phyloP scores from a whole-genome alignment of 208 protist genomes.

The Crithidia acanthocephali region DNA sequence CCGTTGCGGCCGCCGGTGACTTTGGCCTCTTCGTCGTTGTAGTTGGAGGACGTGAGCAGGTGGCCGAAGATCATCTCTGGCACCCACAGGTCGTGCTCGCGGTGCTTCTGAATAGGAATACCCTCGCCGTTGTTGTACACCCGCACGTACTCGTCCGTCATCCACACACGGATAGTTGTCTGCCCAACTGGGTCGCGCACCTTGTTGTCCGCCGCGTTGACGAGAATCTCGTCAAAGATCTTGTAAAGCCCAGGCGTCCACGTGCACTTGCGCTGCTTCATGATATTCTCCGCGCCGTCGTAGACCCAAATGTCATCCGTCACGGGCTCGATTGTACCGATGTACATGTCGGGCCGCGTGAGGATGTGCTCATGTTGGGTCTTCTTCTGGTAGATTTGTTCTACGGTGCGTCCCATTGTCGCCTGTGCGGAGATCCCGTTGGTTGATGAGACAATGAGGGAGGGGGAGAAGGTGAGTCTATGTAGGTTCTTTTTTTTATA shows the following conservation, averaged over 20 bases:
- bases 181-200: conserved; percentile 95
- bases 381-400: conserved; percentile 98
- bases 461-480: too few species aligned
- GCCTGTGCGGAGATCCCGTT: neutral
- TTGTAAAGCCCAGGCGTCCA: conserved; percentile 99
- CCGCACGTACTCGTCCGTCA: conserved; percentile 96
- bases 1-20: conserved; percentile 97
- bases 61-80: conserved; percentile 99
- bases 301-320: conserved; percentile 97
- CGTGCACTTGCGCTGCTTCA: conserved; percentile 94
- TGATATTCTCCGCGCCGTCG: conserved; percentile 89
- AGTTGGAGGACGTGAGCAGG: conserved; percentile 99
- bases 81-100: conserved; percentile 98
- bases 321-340: conserved; percentile 94
- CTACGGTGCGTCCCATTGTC: conserved; percentile 76
- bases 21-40: conserved; percentile 98
- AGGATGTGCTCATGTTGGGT: conserved; percentile 99
- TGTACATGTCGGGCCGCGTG: conserved; percentile 99
- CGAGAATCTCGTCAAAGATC: conserved; percentile 99
- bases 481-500: conserved; percentile 16
- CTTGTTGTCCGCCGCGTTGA: conserved; percentile 99
- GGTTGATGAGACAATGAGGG: neutral
- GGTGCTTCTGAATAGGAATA: conserved; percentile 97
- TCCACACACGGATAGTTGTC: conserved; percentile 95
- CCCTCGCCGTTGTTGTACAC: conserved; percentile 99